phyloP scores from a whole-genome alignment of 2,329 filamentous ascomycete species.

The Trichoderma guizhouense region DNA sequence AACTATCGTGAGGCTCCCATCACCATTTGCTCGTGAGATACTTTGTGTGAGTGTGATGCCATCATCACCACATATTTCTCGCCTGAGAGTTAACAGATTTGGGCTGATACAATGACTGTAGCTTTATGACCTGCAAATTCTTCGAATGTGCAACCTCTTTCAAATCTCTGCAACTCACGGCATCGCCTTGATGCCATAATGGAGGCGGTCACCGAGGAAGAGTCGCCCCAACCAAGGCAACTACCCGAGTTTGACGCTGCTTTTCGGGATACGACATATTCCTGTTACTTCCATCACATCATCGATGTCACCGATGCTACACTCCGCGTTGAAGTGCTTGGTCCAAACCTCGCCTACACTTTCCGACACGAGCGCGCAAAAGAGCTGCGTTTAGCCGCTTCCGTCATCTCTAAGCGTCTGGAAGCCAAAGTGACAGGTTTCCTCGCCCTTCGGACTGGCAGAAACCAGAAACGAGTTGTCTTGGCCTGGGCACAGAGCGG shows the following conservation, averaged over 20 bases:
- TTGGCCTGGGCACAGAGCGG: conserved; percentile 35
- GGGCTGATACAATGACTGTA: neutral
- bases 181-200: neutral
- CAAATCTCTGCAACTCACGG: neutral
- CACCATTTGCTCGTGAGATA: neutral
- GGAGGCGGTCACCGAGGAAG: neutral
- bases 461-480: conserved; percentile 25
- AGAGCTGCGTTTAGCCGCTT: neutral
- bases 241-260: conserved; percentile 24
- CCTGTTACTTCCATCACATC: conserved; percentile 34
- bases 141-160: neutral
- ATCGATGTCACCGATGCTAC: conserved; percentile 25
- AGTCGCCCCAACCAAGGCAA: neutral
- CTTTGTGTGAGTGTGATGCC: neutral
- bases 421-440: conserved; percentile 34
- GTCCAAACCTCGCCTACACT: conserved; percentile 30
- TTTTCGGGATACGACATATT: conserved; percentile 20
- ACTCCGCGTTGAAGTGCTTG: conserved; percentile 31
- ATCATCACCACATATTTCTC: neutral
- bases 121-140: neutral
- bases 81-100: neutral
- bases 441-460: conserved; percentile 24
- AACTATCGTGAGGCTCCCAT: neutral
- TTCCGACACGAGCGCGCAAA: conserved; percentile 30
- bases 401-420: conserved; percentile 20